Percentiles rank a stretch among this genome's conserved stretches.
These are phyloP conservation scores for Hypericum androsaemum DNA, from an alignment of 345 rosid species.

Conservation along the genomic window DNA sequence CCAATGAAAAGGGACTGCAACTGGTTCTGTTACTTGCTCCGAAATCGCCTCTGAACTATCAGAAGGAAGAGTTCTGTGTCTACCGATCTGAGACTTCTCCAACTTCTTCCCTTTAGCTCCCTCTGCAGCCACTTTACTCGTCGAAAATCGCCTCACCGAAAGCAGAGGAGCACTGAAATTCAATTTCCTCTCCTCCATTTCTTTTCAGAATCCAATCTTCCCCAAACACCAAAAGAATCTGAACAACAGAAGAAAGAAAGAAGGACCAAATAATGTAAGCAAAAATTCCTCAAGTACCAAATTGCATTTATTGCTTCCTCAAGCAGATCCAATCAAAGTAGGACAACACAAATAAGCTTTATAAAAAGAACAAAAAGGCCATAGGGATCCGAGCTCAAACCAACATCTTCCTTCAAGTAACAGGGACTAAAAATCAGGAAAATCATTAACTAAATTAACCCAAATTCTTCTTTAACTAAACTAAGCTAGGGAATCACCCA, in stretches of 20 bases:
- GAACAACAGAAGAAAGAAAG: neutral
- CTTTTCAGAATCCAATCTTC: constrained; percentile 3
- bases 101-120: constrained; percentile 18
- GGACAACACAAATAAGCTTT: neutral
- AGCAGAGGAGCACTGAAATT: constrained; percentile 70
- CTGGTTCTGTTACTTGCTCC: constrained; percentile 65
- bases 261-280: neutral
- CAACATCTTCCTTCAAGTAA: neutral
- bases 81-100: constrained; percentile 18
- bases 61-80: constrained; percentile 21
- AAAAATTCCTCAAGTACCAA: neutral
- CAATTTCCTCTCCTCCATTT: constrained; percentile 66
- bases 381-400: neutral
- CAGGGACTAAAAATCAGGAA: no score
- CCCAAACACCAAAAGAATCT: neutral
- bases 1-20: constrained; percentile 83
- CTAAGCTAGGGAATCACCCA: no score
- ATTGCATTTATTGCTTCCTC: neutral
- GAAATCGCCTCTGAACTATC: constrained; percentile 21
- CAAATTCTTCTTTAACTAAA: no score
- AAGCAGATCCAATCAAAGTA: neutral
- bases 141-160: constrained; percentile 59
- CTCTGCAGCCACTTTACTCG: constrained; percentile 24
- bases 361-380: neutral
- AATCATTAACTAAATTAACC: no score